A percentile compares a stretch with the other conserved stretches of the same genome.
Evolutionary conservation across 225 moss, liverwort and hornwort species (phyloP).

Genomic region (Bryum argenteum): DNA sequence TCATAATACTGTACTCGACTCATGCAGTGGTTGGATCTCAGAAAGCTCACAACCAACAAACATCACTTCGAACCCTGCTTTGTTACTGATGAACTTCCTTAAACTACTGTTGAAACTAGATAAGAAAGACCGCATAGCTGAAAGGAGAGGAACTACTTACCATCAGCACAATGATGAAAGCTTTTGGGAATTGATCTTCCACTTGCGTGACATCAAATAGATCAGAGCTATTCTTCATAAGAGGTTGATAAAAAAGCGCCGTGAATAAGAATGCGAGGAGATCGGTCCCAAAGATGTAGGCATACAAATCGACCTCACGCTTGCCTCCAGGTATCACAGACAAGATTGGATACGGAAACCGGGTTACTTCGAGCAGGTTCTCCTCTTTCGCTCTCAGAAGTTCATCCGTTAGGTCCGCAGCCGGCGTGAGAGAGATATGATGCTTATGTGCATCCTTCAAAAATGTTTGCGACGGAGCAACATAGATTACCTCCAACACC

Average conservation of each 20-base stretch:
- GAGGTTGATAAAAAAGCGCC: constrained; percentile 70
- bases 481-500: constrained; percentile 92
- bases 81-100: background rate
- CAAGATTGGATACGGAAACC: constrained; percentile 80
- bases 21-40: background rate
- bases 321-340: constrained; percentile 96
- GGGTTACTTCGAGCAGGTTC: constrained; percentile 68
- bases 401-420: constrained; percentile 86
- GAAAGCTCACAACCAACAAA: constrained; percentile 9
- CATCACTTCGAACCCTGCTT: background rate
- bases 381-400: constrained; percentile 78
- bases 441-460: constrained; percentile 56
- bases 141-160: constrained; percentile 40
- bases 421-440: constrained; percentile 86
- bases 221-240: constrained; percentile 54
- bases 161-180: constrained; percentile 82
- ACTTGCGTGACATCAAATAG: constrained; percentile 61
- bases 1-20: background rate
- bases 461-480: constrained; percentile 68
- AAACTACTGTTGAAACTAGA: background rate
- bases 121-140: constrained; percentile 4
- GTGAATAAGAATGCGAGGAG: constrained; percentile 81
- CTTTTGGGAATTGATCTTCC: constrained; percentile 86
- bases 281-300: constrained; percentile 90
- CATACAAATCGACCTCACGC: constrained; percentile 95